phyloP scores from a whole-genome alignment of 306 rosid genomes.

The Fagus crenata region DNA sequence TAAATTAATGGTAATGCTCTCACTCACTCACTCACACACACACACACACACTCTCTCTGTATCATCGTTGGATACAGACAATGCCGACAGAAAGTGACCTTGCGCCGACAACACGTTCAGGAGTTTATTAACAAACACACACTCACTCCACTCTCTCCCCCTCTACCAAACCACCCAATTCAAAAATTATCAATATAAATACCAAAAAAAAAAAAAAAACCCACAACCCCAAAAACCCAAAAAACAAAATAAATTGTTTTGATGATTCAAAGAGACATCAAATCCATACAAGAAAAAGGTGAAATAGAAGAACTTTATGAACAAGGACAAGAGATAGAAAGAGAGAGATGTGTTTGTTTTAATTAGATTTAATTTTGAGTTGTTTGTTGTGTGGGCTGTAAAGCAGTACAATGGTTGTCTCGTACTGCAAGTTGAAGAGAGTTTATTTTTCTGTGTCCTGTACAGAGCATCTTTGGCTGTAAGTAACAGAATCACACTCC shows the following conservation, averaged over 20 bases:
- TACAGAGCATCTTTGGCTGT: slow-evolving; percentile 67
- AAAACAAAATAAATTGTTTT: slow-evolving; percentile 22
- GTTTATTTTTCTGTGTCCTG: slow-evolving; percentile 47
- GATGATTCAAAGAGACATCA: slow-evolving; percentile 35
- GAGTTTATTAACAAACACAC: slow-evolving; percentile 22
- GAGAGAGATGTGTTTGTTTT: neutral
- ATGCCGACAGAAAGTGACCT: slow-evolving; percentile 93
- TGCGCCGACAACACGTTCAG: slow-evolving; percentile 69
- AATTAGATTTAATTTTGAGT: slow-evolving; percentile 7
- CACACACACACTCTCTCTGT: neutral
- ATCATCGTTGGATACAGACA: slow-evolving; percentile 61
- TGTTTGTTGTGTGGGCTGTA: slow-evolving; percentile 69
- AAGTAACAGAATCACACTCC: slow-evolving; percentile 44
- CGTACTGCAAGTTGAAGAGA: slow-evolving; percentile 68
- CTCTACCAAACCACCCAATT: slow-evolving; percentile 61
- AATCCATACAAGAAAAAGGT: slow-evolving; percentile 31
- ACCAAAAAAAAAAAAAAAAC: neutral
- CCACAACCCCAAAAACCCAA: slow-evolving; percentile 18
- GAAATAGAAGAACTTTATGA: slow-evolving; percentile 14
- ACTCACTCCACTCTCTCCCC: slow-evolving; percentile 22
- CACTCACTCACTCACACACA: slow-evolving; percentile 4
- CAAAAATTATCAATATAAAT: slow-evolving; percentile 28
- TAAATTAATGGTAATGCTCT: slow-evolving; percentile 38
- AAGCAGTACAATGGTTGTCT: slow-evolving; percentile 81
- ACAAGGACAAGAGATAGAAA: slow-evolving; percentile 10